These are phyloP conservation scores for Bipolaris gigantea DNA, from an alignment of 2,329 filamentous ascomycete species.

Conservation along the genomic window DNA sequence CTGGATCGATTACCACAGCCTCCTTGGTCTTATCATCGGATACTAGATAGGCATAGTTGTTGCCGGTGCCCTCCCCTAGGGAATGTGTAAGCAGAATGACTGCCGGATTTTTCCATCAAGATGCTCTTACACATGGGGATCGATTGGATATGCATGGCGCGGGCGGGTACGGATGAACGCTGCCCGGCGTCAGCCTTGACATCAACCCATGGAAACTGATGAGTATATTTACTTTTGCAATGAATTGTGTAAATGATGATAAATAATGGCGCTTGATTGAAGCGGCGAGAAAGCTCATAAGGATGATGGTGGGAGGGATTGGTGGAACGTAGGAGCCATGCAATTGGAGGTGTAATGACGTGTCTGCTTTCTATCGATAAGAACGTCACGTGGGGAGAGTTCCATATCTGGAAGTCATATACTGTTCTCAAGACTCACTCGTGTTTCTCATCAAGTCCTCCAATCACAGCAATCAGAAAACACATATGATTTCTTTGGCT, in stretches of 20 bases:
- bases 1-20: constrained; percentile 72
- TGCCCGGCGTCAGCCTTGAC: constrained; percentile 28
- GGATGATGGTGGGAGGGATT: constrained; percentile 35
- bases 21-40: constrained; percentile 55
- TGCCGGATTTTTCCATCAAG: constrained; percentile 9
- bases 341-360: constrained; percentile 28
- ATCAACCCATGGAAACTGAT: too few relatives aligned
- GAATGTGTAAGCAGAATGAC: constrained; percentile 1
- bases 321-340: constrained; percentile 51
- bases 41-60: constrained; percentile 79
- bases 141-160: constrained; percentile 80
- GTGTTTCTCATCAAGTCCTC: background rate
- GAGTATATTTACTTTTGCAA: constrained; percentile 11
- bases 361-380: constrained; percentile 12
- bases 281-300: constrained; percentile 41
- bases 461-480: background rate
- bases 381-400: background rate
- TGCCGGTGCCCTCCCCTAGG: constrained; percentile 71
- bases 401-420: too few relatives aligned
- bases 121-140: constrained; percentile 78
- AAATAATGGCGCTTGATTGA: constrained; percentile 31
- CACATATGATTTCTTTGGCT: background rate
- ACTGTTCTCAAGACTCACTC: background rate
- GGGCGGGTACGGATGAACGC: constrained; percentile 33
- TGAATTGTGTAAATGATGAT: constrained; percentile 21